Evolutionary conservation across 495 filamentous ascomycete genomes (phyloP), one percentile per base, ranked within the genome.

Genomic region (Podospora appendiculata): DNA sequence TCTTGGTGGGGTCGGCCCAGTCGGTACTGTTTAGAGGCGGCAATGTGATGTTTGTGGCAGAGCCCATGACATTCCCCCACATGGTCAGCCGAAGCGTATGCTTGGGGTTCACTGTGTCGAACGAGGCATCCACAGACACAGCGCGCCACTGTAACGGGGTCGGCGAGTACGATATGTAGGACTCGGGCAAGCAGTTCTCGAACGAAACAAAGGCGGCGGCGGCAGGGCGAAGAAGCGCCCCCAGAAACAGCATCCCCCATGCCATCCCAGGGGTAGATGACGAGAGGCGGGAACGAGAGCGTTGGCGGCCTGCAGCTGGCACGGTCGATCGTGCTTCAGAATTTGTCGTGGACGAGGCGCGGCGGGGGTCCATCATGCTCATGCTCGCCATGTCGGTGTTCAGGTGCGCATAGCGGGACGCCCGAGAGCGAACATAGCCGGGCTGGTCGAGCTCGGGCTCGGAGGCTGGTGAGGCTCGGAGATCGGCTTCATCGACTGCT

Each of bases 11-110:
- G 61, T 89, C 74, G 1, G 44, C 59, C 72, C 73, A 76, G 47
- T 67, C 60, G 73, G 85, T 82, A 44, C 67, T 61, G 5, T 73
- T 62, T 56, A 78, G 69, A 43, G 78, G 64, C 41, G 87, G 88
- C 52, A 82, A 74, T 49, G 64, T 43, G n/a, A 59, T 55, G 42
- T 62, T 53, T 16, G 59, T 64, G 32, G 61, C 65, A 18, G 70
- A 70, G 8, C 93, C 93, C 25, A 84, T 84, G 17, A 97, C 89
- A 67, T 96, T 96, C 18, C 91, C 91, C 70, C 89, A 96, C 17
- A 95, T 81, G 1, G 84, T 95, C 32, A 96, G 70, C 51, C 80
- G 81, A 32, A 98, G 72, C 38, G 81, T 82, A 61, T 90, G 81
- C 46, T 76, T 79, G 10, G 79, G 62, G 51, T 78, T 69, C 16